Evolutionary conservation across 148 eudicot genomes (phyloP).

Genomic region (Silene conica): DNA sequence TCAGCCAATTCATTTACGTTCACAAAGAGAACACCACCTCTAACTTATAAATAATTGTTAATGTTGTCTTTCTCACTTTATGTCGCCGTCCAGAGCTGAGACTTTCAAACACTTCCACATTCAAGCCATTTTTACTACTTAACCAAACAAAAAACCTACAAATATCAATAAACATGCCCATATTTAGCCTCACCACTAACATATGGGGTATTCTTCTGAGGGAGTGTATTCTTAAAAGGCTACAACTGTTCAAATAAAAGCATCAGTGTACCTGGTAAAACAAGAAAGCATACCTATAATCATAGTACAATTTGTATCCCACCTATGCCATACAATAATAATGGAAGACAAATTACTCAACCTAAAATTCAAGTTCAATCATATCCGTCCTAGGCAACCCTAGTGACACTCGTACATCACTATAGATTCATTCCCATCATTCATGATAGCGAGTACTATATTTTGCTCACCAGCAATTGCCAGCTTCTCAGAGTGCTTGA

Average conservation of each 20-base stretch:
- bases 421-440: too few relatives aligned
- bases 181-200: neutral
- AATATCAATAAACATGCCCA: neutral
- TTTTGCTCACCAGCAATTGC: neutral
- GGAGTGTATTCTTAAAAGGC: neutral
- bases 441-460: neutral
- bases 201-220: neutral
- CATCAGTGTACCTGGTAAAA: neutral
- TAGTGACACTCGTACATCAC: too few relatives aligned
- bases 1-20: neutral
- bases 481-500: neutral
- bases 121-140: neutral
- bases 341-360: neutral
- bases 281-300: neutral
- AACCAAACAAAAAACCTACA: neutral
- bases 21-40: neutral
- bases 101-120: neutral
- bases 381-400: too few relatives aligned
- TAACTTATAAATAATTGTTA: too few relatives aligned
- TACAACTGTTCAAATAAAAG: neutral
- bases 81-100: neutral
- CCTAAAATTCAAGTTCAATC: neutral
- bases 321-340: neutral
- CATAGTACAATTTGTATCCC: neutral
- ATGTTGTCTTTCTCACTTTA: neutral